phyloP scores from a whole-genome alignment of 2,329 filamentous ascomycete species.

The Huntiella moniliformis region DNA sequence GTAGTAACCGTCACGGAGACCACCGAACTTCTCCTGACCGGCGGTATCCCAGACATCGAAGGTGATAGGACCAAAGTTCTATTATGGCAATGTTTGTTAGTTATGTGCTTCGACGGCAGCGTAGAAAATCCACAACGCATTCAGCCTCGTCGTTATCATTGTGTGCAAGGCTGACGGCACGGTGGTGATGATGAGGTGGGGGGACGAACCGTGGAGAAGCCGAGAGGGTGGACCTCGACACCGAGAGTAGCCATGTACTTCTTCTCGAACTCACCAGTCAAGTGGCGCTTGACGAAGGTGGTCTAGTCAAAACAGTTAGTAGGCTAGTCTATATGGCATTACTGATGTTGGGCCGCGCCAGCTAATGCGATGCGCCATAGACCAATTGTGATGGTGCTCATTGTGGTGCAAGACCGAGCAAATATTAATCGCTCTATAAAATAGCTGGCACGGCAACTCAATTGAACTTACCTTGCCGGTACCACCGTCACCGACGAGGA shows the following conservation, averaged over 20 bases:
- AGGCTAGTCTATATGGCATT: background rate
- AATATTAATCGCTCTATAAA: background rate
- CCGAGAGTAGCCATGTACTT: constrained; percentile 99
- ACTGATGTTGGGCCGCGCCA: constrained; percentile 4
- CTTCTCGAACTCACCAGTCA: constrained; percentile 99
- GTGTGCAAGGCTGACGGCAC: background rate
- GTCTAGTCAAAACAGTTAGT: constrained; percentile 38
- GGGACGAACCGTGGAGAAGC: constrained; percentile 81
- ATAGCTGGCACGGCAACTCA: too few relatives aligned
- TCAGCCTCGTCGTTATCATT: background rate
- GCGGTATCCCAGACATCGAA: constrained; percentile 99
- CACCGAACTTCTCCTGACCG: constrained; percentile 98
- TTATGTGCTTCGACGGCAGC: background rate
- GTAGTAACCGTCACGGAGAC: constrained; percentile 98
- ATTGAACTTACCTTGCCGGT: constrained; percentile 66
- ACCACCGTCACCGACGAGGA: constrained; percentile 97
- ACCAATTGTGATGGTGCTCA: background rate
- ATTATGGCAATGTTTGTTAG: constrained; percentile 14
- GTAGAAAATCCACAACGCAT: too few relatives aligned
- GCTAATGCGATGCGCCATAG: constrained; percentile 3
- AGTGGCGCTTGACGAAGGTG: constrained; percentile 99
- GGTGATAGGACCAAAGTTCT: constrained; percentile 90
- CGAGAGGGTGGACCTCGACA: constrained; percentile 97
- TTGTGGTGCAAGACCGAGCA: background rate
- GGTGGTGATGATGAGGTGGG: constrained; percentile 12